Percentiles rank a stretch among this genome's conserved stretches.
Conservation (phyloP, 371 early-diverging fungal genomes). For the Saksenaea oblongispora region DNA sequence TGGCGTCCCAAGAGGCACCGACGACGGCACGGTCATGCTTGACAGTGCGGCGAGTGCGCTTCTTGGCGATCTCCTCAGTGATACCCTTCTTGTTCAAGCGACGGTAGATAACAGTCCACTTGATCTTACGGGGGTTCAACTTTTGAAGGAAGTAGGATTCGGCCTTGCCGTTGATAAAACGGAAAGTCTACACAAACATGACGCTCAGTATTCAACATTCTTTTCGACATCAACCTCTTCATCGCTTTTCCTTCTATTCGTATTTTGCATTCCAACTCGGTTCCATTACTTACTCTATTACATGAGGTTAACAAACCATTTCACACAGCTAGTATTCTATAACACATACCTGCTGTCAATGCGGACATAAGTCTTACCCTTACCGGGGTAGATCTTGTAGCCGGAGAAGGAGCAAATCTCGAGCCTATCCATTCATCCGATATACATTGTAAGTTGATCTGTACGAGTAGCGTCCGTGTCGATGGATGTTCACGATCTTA, state of each 20-base stretch:
- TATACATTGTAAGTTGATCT: neutral
- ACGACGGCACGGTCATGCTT: slow-evolving; percentile 96
- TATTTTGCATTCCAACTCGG: neutral
- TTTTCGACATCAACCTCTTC: neutral
- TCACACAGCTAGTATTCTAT: neutral
- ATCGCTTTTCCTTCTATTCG: neutral
- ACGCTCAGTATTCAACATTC: neutral
- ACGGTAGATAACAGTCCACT: slow-evolving; percentile 97
- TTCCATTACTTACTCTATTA: neutral
- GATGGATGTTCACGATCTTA: neutral
- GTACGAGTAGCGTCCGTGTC: neutral
- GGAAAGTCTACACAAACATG: slow-evolving; percentile 74
- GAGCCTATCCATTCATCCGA: slow-evolving; percentile 54
- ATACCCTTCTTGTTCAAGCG: slow-evolving; percentile 98
- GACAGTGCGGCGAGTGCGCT: slow-evolving; percentile 92
- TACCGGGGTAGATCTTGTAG: slow-evolving; percentile 98
- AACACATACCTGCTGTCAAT: slow-evolving; percentile 76
- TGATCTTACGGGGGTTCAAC: slow-evolving; percentile 96
- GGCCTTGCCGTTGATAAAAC: slow-evolving; percentile 94
- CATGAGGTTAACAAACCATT: neutral
- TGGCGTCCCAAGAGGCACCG: slow-evolving; percentile 93
- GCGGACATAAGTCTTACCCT: slow-evolving; percentile 93
- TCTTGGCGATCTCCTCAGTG: slow-evolving; percentile 94
- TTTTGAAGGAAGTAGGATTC: slow-evolving; percentile 95
- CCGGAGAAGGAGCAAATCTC: slow-evolving; percentile 96